Evolutionary conservation across 257 asterid genomes (phyloP), one percentile per base, ranked within the genome.

Genomic region (Paulownia fortunei): DNA sequence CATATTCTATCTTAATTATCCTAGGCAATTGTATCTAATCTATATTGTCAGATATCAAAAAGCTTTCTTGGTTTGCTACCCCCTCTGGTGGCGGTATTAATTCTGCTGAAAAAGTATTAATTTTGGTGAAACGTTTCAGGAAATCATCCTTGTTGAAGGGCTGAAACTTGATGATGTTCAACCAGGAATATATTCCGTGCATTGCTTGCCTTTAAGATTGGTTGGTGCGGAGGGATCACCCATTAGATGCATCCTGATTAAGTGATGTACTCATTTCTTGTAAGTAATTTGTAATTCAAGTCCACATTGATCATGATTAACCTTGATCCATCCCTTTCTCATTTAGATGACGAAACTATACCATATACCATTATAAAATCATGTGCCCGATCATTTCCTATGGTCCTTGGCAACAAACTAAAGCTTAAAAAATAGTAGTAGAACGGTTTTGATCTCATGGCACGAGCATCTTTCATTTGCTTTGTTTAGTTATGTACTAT

Each of bases 211-310:
- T 63, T 77, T 96, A 81, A 89, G 99, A 76, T 78, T 96, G 92
- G 77, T 90, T 6, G 98, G 99, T 26, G 87, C 99, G 0, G 98
- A 93, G 85, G 99, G 99, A 61, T 96, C 99, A 5, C 99, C 99
- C 34, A 92, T 93, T 8, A 87, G 99, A 81, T 96, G 99, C 87
- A 96, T 96, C 82, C 95, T 96, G 42, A 90, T 92, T 24, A 92
- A 90, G 80, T 93, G 88, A 91, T 75, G 63, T 46, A 16, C 70
- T 32, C 54, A 56, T 39, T 39, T 41, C 36, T 34, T 49, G 65
- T 52, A 12, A 26, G 42, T 73, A 7, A n/a, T 18, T 21, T 18
- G 37, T 19, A 12, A 73, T 5, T 69, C 68, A 39, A 30, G 1
- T 34, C 49, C 24, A 24, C 74, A 16, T 58, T 36, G n/a, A 55